Evolutionary conservation across 1,139 yeast species (phyloP).

Genomic region (Saccharomyces hybrid): DNA sequence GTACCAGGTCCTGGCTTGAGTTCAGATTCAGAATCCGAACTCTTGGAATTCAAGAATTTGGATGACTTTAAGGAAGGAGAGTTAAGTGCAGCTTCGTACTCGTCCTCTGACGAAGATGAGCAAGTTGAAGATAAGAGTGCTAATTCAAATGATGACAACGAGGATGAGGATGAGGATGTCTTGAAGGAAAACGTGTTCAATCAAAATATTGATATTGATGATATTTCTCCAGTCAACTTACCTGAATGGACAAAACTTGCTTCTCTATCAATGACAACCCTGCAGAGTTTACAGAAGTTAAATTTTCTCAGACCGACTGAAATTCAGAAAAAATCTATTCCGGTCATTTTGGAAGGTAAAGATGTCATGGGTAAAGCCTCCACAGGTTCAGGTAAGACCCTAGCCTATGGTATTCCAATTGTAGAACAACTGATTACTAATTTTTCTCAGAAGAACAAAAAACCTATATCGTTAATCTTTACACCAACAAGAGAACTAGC

Average conservation of each 20-base stretch:
- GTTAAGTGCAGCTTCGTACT: slow-evolving; percentile 19
- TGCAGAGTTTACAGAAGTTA: slow-evolving; percentile 53
- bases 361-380: slow-evolving; percentile 95
- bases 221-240: slow-evolving; percentile 34
- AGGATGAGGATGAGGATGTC: slow-evolving; percentile 4
- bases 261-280: slow-evolving; percentile 44
- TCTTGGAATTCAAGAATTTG: slow-evolving; percentile 22
- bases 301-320: slow-evolving; percentile 70
- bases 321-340: slow-evolving; percentile 74
- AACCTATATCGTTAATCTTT: slow-evolving; percentile 73
- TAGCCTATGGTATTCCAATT: slow-evolving; percentile 94
- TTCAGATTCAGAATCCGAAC: slow-evolving; percentile 11
- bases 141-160: slow-evolving; percentile 9
- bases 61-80: slow-evolving; percentile 25
- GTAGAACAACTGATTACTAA: slow-evolving; percentile 50
- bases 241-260: slow-evolving; percentile 51
- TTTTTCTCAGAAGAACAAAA: slow-evolving; percentile 11
- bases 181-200: slow-evolving; percentile 21
- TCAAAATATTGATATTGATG: slow-evolving; percentile 24
- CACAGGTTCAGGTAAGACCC: slow-evolving; percentile 96
- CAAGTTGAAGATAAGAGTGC: slow-evolving; percentile 7
- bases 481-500: slow-evolving; percentile 97
- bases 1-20: slow-evolving; percentile 4
- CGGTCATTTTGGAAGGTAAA: slow-evolving; percentile 59
- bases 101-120: slow-evolving; percentile 18